phyloP scores from a whole-genome alignment of 148 eudicot species.

The Agrostemma githago region DNA sequence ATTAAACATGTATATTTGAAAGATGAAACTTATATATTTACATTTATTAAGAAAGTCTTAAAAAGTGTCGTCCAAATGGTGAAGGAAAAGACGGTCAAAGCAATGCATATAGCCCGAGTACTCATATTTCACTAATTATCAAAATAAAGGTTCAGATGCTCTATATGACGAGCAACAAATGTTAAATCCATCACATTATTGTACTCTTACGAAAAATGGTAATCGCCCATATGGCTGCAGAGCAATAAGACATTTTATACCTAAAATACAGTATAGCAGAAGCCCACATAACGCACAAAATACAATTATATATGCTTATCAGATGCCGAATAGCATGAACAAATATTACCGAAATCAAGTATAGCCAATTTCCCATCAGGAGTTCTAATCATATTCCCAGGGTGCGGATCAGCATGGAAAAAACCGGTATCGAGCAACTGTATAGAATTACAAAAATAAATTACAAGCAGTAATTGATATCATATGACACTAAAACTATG shows the following conservation, averaged over 20 bases:
- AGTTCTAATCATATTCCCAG: constrained; percentile 94
- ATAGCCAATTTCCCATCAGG: constrained; percentile 94
- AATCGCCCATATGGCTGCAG: neutral
- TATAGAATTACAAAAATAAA: constrained; percentile 21
- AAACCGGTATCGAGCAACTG: constrained; percentile 99
- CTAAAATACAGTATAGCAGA: neutral
- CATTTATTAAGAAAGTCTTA: too few relatives aligned
- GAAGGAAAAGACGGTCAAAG: too few relatives aligned
- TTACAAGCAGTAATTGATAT: constrained; percentile 2
- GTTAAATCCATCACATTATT: neutral
- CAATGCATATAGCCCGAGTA: too few relatives aligned
- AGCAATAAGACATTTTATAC: neutral
- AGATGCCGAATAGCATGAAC: neutral
- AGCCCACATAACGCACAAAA: constrained; percentile 4
- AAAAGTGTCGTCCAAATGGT: too few relatives aligned
- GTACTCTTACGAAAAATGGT: neutral
- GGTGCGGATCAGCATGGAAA: constrained; percentile 99
- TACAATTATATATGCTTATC: neutral
- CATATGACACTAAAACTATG: neutral
- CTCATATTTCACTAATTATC: neutral
- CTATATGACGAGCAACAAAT: neutral
- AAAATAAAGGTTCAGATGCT: neutral
- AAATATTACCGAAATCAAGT: constrained; percentile 83
- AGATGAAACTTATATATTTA: too few relatives aligned
- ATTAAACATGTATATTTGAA: too few relatives aligned